Conservation (phyloP, 768 basidiomycete genomes). For the Phaeotremella skinneri region DNA sequence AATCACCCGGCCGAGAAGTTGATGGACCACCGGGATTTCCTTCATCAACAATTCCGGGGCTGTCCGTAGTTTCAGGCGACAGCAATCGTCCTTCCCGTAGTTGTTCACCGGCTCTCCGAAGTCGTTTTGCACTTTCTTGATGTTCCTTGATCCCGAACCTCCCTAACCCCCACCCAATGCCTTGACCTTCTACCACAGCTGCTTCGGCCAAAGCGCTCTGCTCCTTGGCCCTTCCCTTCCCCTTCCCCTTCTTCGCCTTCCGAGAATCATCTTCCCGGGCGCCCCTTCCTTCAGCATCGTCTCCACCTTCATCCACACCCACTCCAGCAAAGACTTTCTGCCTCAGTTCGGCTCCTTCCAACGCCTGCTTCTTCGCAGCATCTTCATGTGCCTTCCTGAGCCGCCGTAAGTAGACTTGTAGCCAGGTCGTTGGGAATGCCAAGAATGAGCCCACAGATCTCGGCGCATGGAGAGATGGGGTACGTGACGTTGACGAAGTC, state of each 20-base stretch:
- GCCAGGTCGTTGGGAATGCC: conserved; percentile 41
- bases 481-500: conserved; percentile 40
- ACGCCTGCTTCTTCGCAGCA: conserved; percentile 42
- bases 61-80: conserved; percentile 10
- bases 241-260: background rate
- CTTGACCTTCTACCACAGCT: conserved; percentile 36
- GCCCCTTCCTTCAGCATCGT: conserved; percentile 55
- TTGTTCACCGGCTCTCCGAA: conserved; percentile 50
- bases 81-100: conserved; percentile 44
- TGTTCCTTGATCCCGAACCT: conserved; percentile 61
- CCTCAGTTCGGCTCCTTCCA: conserved; percentile 35
- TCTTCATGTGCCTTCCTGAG: conserved; percentile 46
- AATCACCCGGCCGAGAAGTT: background rate
- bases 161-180: conserved; percentile 70
- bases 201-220: background rate
- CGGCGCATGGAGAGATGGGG: conserved; percentile 44
- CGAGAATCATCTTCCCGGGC: background rate
- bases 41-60: conserved; percentile 12
- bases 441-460: conserved; percentile 35
- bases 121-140: conserved; percentile 34
- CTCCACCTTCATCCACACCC: conserved; percentile 64
- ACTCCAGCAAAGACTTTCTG: conserved; percentile 23
- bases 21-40: conserved; percentile 5
- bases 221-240: background rate
- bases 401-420: conserved; percentile 41